Conservation (phyloP, 768 basidiomycete species). For the Suillus weaverae region DNA sequence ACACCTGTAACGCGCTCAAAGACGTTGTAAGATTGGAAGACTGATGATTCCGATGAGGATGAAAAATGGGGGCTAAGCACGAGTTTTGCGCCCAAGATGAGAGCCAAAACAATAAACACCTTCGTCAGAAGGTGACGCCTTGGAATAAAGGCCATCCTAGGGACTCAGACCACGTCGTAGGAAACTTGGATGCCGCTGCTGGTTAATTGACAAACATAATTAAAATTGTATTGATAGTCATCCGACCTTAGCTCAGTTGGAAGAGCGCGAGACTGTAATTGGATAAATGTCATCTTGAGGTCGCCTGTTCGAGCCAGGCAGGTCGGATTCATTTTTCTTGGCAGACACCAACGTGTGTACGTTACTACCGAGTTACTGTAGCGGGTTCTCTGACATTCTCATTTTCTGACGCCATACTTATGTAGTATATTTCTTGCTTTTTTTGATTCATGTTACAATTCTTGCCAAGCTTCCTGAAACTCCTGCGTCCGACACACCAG, state of each 20-base stretch:
- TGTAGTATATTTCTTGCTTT: too few relatives aligned
- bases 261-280: slow-evolving; percentile 52
- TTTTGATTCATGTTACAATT: neutral
- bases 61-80: slow-evolving; percentile 18
- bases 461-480: neutral
- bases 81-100: slow-evolving; percentile 23
- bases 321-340: slow-evolving; percentile 39
- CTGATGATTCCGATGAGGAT: slow-evolving; percentile 16
- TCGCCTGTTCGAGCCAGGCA: slow-evolving; percentile 67
- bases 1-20: slow-evolving; percentile 62
- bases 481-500: too few relatives aligned
- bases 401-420: neutral
- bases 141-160: slow-evolving; percentile 29
- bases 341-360: too few relatives aligned
- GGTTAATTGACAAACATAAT: neutral
- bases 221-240: neutral
- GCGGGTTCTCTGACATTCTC: neutral
- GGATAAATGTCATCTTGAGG: slow-evolving; percentile 44
- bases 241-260: slow-evolving; percentile 54
- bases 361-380: too few relatives aligned
- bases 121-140: slow-evolving; percentile 30
- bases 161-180: neutral
- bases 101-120: slow-evolving; percentile 15
- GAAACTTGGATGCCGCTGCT: neutral
- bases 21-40: slow-evolving; percentile 57